A percentile compares a stretch with the other conserved stretches of the same genome.
phyloP scores from a whole-genome alignment of 164 flowering plant genomes.

The Pachysandra terminalis region DNA sequence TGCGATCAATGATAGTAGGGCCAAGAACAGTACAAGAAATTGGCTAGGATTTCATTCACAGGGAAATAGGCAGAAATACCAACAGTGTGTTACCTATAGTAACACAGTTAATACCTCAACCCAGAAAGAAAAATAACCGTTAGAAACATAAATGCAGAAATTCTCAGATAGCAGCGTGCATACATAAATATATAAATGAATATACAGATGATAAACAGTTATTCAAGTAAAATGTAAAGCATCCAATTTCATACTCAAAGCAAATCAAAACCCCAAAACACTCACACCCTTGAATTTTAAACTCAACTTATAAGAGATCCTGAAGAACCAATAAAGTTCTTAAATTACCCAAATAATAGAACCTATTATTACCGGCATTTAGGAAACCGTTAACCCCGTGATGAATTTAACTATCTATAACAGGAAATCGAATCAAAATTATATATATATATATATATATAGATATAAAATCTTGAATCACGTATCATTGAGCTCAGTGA shows the following conservation, averaged over 20 bases:
- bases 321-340: no score
- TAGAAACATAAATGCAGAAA: background rate
- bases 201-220: background rate
- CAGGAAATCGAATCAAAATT: background rate
- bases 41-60: conserved; percentile 39
- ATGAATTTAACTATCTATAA: background rate
- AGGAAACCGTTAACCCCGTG: background rate
- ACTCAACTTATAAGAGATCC: background rate
- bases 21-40: background rate
- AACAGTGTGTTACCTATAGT: background rate
- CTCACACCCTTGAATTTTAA: background rate
- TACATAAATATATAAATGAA: no score
- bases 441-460: no score
- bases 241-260: background rate
- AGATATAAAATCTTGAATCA: background rate
- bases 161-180: no score
- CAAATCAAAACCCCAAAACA: background rate
- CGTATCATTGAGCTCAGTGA: background rate
- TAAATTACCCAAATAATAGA: background rate
- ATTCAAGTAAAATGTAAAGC: background rate
- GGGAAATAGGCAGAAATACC: conserved; percentile 74
- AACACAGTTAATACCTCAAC: background rate
- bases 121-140: background rate
- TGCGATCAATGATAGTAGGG: background rate
- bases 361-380: background rate